These are phyloP conservation scores for Fragaria vesca DNA, from an alignment of 306 rosid genomes.

Conservation along the genomic window DNA sequence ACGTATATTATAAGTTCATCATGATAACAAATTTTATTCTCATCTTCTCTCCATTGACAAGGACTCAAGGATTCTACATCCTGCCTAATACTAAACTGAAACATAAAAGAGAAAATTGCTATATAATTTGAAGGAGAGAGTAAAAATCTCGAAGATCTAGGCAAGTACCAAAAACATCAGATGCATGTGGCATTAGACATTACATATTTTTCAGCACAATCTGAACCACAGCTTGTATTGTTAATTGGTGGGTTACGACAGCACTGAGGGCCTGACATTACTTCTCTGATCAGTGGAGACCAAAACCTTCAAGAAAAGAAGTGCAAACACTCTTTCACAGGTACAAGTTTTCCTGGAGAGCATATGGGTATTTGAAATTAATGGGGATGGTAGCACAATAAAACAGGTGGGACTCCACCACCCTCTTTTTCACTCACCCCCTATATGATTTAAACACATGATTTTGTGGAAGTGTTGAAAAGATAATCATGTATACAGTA, in stretches of 20 bases:
- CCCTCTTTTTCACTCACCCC: not conserved
- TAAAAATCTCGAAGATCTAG: not conserved
- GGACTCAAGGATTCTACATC: not conserved
- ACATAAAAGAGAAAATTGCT: not conserved
- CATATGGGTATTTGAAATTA: not conserved
- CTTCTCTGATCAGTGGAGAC: not conserved
- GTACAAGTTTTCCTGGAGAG: not conserved
- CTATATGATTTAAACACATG: not conserved
- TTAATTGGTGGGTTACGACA: constrained; percentile 69
- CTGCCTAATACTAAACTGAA: not conserved
- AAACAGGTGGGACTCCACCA: not conserved
- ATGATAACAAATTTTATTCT: not conserved
- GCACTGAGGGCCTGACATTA: constrained; percentile 65
- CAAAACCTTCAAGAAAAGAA: not conserved
- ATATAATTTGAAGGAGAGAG: not conserved
- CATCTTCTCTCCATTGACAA: not conserved
- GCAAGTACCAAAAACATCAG: constrained; percentile 51
- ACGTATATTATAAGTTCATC: not conserved
- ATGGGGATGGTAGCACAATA: not conserved
- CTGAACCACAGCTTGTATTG: constrained; percentile 42
- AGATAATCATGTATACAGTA: too few relatives aligned
- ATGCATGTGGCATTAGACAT: constrained; percentile 41
- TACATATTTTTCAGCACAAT: constrained; percentile 41
- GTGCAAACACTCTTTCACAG: not conserved
- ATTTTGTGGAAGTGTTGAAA: not conserved